Evolutionary conservation across 2,329 filamentous ascomycete genomes (phyloP), one percentile per base, ranked within the genome.

Genomic region (Fusarium fracticaudum): DNA sequence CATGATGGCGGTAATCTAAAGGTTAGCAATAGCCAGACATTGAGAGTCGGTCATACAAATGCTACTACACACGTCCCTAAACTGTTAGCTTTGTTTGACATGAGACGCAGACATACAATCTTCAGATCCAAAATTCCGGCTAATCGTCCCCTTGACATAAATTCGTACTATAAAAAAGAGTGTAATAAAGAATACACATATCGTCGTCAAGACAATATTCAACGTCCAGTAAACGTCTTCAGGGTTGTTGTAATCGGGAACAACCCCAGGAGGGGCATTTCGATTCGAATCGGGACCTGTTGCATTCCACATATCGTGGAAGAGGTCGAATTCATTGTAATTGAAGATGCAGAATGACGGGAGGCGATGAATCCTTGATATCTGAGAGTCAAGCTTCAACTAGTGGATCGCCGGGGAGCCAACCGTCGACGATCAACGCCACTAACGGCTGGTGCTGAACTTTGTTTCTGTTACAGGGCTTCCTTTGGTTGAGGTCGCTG

Each of bases 261-360:
- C 62, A 33, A 64, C 74, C 45, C 74, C 74, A 8, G 69, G 64
- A 26, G 74, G 74, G 37, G 72, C 63, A 51, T 72, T 72, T 54
- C 74, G 72, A 60, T 76, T 76, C 37, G 74, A 73, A 33, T 76
- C 74, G 54, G 74, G 74, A 38, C 74, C 74, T 69, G 74, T 76
- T 58, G 72, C 67, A 62, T 76, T 76, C 72, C 72, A 76, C 74
- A 76, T 76, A 35, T 71, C 69, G 40, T 64, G 53, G 54, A 47
- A 45, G 38, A 45, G 44, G 53, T 24, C 47, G 53, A 26, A 22
- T 24, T 48, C 67, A 71, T 71, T 43, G 41, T 37, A 24, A 35
- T 44, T 54, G 60, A 7, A 43, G 65, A 53, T 60, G 58, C 6
- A 43, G 17, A 15, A 47, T 31, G 15, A 31, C 10, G 54, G 26